Evolutionary conservation across 1,284 basidiomycete species (phyloP), one percentile per base, ranked within the genome.

Genomic region (Melampsora larici-populina): DNA sequence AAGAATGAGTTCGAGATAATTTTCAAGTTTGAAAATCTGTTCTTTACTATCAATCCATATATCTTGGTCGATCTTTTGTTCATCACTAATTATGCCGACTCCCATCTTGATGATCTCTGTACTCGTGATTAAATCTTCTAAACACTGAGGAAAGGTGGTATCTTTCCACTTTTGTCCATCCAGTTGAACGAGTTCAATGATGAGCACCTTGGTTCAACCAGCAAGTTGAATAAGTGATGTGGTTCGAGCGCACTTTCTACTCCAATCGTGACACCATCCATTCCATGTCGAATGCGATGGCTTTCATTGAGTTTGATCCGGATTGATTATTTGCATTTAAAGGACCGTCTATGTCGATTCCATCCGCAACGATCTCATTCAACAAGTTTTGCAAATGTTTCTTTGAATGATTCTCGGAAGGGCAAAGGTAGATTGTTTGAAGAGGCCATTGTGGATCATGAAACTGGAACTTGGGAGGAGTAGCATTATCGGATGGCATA

Each of bases 251-350:
- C 66, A 66, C 18, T 51, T 43, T 6, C 36, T n/a, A 7, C 64
- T 43, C 36, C 40, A 65, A 26, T 74, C 64, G 17, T 43, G 46
- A 36, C 18, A 21, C n/a, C n/a, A n/a, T n/a, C 72, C 72, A 74
- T 46, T 74, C 72, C 64, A 74, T 74, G 17, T 74, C 72, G 51
- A 74, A 74, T 18, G 63, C 63, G 5, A 74, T 40, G 13, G 64
- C 31, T 58, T 63, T 65, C 18, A 43, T 43, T 11, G 40, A 43
- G 11, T 13, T 43, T 13, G 40, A 43, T 43, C 40, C 40, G 13
- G 40, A 43, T 43, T 43, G 40, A 43, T 43, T 13, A 43, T 43
- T 43, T 1, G 40, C 7, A 43, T 43, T 13, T 43, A 13, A 43
- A 43, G 40, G 11, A 43, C 40, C 40, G 7, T 43, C 11, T 43